Evolutionary conservation across 1,139 yeast species (phyloP), one percentile per base, ranked within the genome.

Genomic region (Yamadazyma atmosphaerica): DNA sequence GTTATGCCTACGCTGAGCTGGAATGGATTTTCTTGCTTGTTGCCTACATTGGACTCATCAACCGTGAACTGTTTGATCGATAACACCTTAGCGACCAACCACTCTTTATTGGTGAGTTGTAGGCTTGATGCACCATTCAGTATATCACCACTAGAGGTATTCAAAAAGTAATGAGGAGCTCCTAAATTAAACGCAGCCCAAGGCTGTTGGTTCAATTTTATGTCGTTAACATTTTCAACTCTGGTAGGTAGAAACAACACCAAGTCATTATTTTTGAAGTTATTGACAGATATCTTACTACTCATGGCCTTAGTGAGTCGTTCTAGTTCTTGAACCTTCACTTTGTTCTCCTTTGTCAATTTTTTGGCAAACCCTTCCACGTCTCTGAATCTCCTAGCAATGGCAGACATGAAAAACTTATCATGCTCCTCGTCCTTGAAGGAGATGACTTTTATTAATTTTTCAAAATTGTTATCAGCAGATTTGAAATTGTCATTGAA

Each of bases 311-410:
- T 55, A 31, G 61, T 56, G 28, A 74, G 47, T 43, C 62, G 55
- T 42, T 56, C 51, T 18, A 70, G 38, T 47, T 74, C 77, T 45
- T 74, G 76, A 39, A 76, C 68, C 40, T 75, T 69, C 36, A 64
- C 55, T 49, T 78, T 79, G 46, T 79, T 83, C 49, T 89, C 96
- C 53, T 83, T 83, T 41, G 90, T 86, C 43, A 87, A 72, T 53
- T 81, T 85, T 53, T 94, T 82, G 1, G 98, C 98, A 50, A 89
- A 72, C n/a, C 84, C 81, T 58, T 92, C 98, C 36, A 90, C 95
- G 55, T 90, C 98, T 43, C 78, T 79, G 54, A 92, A 89, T 44
- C 98, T 71, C 54, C 84, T 82, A 24, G 83, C 72, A 2, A 89
- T 81, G 1, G 89, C 82, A 35, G 75, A 74, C 36, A 81, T 72